Evolutionary conservation across 345 rosid species (phyloP), one percentile per base, ranked within the genome.

Genomic region (Dipteronia dyeriana): DNA sequence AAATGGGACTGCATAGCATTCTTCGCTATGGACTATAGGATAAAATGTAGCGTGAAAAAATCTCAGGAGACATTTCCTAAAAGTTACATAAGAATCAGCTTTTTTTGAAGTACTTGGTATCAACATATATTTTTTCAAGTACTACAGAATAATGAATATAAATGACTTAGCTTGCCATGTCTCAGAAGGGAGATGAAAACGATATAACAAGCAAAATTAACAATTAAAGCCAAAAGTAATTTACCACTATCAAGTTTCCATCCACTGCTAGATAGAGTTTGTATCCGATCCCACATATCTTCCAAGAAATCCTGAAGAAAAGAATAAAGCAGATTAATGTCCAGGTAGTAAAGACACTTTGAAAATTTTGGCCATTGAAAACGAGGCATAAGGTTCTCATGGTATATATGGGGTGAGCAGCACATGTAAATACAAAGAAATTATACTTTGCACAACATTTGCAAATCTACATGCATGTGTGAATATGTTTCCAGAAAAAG

Each of bases 241-340:
- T 64, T 88, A 91, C 98, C 98, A 82, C 99, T 97, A 60, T 92
- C 95, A 73, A 92, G 81, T 83, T 91, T 97, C 99, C 99, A 97
- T 80, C 97, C 98, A 82, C 82, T 90, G 80, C 81, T 85, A 77
- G 91, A 94, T 60, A 90, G 85, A 68, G 75, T 83, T 80, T 94
- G 97, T 84, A 90, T 86, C 74, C 96, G 88, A 77, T 67, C 89
- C 94, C 91, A 94, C 47, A 94, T 79, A 85, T 92, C 99, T 88
- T 97, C 99, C 91, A 97, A 84, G 77, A 94, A 92, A 84, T 94
- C 98, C 99, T 97, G 87, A 78, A 78, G 69, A 43, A 62, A 74
- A 5, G 11, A 67, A 19, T 5, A 59, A 12, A 17, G 70, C 73
- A 80, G 26, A 63, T 71, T 57, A 76, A 82, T 53, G n/a, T 38